phyloP scores from a whole-genome alignment of 1,284 basidiomycete genomes.

The Puccinia hordei region DNA sequence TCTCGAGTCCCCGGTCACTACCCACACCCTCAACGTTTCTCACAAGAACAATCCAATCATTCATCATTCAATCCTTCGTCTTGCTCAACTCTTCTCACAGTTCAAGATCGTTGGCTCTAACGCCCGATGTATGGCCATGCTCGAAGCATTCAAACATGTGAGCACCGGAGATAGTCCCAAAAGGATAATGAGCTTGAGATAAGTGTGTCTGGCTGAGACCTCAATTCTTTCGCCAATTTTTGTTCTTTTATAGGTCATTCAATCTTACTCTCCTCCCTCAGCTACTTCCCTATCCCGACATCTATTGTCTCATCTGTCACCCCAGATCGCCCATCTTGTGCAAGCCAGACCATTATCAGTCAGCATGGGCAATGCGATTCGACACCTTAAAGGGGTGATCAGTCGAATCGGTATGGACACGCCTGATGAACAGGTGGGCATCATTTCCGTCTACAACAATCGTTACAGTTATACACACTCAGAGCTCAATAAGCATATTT shows the following conservation, averaged over 20 bases:
- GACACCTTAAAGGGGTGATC: constrained; percentile 94
- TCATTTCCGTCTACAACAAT: not conserved
- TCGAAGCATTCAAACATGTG: constrained; percentile 78
- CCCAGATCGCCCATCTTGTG: constrained; percentile 86
- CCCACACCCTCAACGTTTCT: constrained; percentile 62
- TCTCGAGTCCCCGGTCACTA: constrained; percentile 69
- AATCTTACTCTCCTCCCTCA: constrained; percentile 78
- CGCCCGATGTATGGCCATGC: constrained; percentile 81
- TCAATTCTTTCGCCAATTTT: not conserved
- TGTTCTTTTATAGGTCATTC: constrained; percentile 73
- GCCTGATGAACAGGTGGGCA: constrained; percentile 83
- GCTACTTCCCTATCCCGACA: constrained; percentile 81
- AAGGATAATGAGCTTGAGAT: not conserved
- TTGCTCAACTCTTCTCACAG: constrained; percentile 78
- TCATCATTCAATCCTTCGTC: constrained; percentile 74
- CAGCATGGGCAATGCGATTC: constrained; percentile 91
- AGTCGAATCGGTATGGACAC: constrained; percentile 86
- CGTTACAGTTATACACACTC: not conserved
- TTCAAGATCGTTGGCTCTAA: constrained; percentile 85
- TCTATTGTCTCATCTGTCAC: constrained; percentile 81
- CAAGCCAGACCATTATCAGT: constrained; percentile 85
- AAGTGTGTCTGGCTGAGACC: not conserved
- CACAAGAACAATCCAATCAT: constrained; percentile 72
- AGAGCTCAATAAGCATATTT: not conserved
- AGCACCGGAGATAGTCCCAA: constrained; percentile 50